Base-by-base conservation (phyloP, 2,329 filamentous ascomycete species). In the Fusarium siculi region DNA sequence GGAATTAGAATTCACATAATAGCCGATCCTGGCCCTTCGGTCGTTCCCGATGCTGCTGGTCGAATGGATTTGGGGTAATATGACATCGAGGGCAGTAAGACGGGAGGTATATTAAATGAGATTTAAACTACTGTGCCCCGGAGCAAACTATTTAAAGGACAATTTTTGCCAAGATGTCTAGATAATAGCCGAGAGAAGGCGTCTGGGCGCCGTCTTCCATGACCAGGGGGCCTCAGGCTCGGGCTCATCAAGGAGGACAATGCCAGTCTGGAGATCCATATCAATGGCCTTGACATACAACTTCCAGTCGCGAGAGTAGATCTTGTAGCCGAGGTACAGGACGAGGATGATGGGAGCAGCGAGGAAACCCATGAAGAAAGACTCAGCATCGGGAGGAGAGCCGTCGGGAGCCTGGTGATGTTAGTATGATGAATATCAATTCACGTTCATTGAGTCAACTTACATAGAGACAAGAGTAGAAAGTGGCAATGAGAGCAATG, bases 211-310 rank as follows among this genome's bases (percentile, higher is more conserved):
- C 10, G 2, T 12, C n/a, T 46, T 53, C 57, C 50, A 69, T 1
- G 66, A 39, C 58, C 63, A 92, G 37, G 87, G 84, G 84, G 97
- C 94, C 80, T 97, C 91, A 50, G 91, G 90, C 44, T 68, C 28
- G 2, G 65, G 63, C 23, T 68, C 63, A 10, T 97, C 86, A 40
- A 98, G 83, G 66, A 93, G 88, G 19, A 91, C 89, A 43, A 97
- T 84, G 79, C 96, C 96, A 1, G 94, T 97, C 62, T 92, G 89
- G 67, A 98, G 84, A 82, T 98, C 95, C 91, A 98, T 97, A 72
- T 97, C 92, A 52, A 87, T 85, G 39, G 88, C 83, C 30, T 87
- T 86, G 52, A 97, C 87, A 57, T 93, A 86, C 9, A 86, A 2
- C 11, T 47, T 54, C 72, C 72, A 84, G 3, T 94, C 96, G 64